Conservation (phyloP, 257 asterid genomes). For the Salvia splendens region DNA sequence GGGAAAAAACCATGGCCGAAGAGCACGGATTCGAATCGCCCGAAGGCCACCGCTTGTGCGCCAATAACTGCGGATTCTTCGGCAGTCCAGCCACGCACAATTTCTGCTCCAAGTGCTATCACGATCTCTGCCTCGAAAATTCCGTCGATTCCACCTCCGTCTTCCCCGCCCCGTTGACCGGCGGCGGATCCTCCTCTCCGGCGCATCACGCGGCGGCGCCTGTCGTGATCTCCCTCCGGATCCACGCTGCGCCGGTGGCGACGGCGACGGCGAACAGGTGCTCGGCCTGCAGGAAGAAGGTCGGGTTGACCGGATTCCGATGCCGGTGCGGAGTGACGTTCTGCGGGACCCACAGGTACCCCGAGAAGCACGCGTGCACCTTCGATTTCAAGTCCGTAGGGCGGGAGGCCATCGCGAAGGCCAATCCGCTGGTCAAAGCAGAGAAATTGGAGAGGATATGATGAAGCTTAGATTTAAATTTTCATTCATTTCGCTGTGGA, state of each 20-base stretch:
- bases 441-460: conserved; percentile 65
- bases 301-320: conserved; percentile 80
- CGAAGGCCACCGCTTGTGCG: conserved; percentile 81
- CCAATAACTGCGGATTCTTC: conserved; percentile 79
- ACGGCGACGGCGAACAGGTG: conserved; percentile 56
- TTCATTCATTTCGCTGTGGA: neutral
- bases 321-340: conserved; percentile 82
- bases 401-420: conserved; percentile 85
- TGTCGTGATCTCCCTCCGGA: conserved; percentile 12
- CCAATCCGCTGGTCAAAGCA: conserved; percentile 70
- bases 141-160: conserved; percentile 33
- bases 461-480: neutral
- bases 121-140: conserved; percentile 46
- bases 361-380: conserved; percentile 76
- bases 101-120: conserved; percentile 75
- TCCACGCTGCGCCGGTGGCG: conserved; percentile 30
- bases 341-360: conserved; percentile 89
- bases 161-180: conserved; percentile 35
- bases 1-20: conserved; percentile 60
- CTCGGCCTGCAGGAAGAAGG: conserved; percentile 67
- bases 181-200: neutral
- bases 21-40: conserved; percentile 76
- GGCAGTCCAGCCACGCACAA: conserved; percentile 82
- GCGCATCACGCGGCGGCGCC: conserved; percentile 17
- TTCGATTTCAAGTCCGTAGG: conserved; percentile 82